Evolutionary conservation across 139 green algal species (phyloP), one percentile per base, ranked within the genome.

Genomic region (Eudorina sp.): DNA sequence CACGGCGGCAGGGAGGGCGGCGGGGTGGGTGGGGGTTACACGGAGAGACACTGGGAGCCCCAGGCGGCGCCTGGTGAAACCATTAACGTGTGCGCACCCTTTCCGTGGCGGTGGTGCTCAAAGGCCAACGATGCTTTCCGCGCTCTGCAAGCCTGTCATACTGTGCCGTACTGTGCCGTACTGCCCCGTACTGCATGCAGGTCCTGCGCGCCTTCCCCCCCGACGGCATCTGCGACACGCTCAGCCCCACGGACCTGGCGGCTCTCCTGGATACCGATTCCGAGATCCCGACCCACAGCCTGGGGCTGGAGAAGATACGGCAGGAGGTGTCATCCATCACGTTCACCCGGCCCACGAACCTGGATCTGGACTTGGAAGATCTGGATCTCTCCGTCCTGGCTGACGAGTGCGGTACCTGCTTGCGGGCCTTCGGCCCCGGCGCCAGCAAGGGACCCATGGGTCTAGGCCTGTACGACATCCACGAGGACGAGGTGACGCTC

Each of bases 171-270:
- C n/a, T n/a, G n/a, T n/a, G n/a, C n/a, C n/a, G n/a, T n/a, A n/a
- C n/a, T n/a, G n/a, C n/a, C n/a, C n/a, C n/a, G n/a, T n/a, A n/a
- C n/a, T n/a, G n/a, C n/a, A n/a, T 38, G 16, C n/a, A 84, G 77
- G 77, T 84, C 8, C 34, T 84, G 27, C 53, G 14, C 23, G 77
- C 77, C 77, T 84, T 84, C 77, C 77, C 77, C 19, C 21, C 58
- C 48, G 53, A 70, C 77, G 51, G 34, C 34, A 29, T 84, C 19
- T 70, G 53, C 31, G 77, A 84, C 77, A 84, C 53, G 19, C 77
- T 84, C 6, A 2, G 34, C 11, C 36, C 53, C 38, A 55, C n/a
- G 18, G 77, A 84, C 34, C 48, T 70, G 77, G 77, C 53, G 3
- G 36, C 77, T n/a, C 53, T 84, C 11, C 21, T 53, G 77, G 51